A percentile compares a stretch with the other conserved stretches of the same genome.
phyloP scores from a whole-genome alignment of 1,284 basidiomycete species.

The Microstroma glucosiphilum region DNA sequence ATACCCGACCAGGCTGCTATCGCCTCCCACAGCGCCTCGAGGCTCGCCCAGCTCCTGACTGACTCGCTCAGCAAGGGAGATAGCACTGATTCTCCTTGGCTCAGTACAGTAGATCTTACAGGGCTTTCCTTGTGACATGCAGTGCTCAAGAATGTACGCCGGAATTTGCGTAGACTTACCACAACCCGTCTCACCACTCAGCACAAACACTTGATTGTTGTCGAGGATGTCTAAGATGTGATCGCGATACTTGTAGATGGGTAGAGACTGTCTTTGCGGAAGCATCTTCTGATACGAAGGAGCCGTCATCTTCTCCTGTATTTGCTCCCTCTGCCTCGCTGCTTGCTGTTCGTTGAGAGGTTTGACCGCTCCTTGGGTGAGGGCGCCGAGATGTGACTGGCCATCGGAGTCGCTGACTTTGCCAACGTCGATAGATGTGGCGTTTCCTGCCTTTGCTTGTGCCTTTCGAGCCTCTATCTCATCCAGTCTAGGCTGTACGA shows the following conservation, averaged over 20 bases:
- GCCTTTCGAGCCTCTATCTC: slow-evolving; percentile 30
- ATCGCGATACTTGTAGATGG: slow-evolving; percentile 78
- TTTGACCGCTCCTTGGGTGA: slow-evolving; percentile 15
- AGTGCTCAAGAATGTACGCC: slow-evolving; percentile 86
- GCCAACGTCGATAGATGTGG: not conserved
- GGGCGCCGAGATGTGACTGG: slow-evolving; percentile 26
- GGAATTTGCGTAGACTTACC: slow-evolving; percentile 98
- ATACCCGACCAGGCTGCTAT: slow-evolving; percentile 81
- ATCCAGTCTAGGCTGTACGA: slow-evolving; percentile 61
- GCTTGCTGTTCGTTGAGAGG: slow-evolving; percentile 1
- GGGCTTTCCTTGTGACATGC: slow-evolving; percentile 69
- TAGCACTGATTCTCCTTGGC: slow-evolving; percentile 90
- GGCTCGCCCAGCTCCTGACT: slow-evolving; percentile 86
- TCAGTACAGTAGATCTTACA: slow-evolving; percentile 96
- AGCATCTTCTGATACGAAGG: slow-evolving; percentile 79
- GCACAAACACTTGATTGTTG: slow-evolving; percentile 76
- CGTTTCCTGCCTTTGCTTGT: slow-evolving; percentile 20
- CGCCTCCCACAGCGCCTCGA: slow-evolving; percentile 70
- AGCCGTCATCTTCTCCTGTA: slow-evolving; percentile 55
- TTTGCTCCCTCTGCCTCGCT: not conserved
- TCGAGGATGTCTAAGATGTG: slow-evolving; percentile 70
- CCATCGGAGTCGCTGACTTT: not conserved
- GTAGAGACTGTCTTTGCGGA: slow-evolving; percentile 68
- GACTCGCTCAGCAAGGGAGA: slow-evolving; percentile 92
- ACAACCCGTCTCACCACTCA: slow-evolving; percentile 97